Conservation (phyloP, 1,284 basidiomycete species). For the Sanghuangporus weigelae region DNA sequence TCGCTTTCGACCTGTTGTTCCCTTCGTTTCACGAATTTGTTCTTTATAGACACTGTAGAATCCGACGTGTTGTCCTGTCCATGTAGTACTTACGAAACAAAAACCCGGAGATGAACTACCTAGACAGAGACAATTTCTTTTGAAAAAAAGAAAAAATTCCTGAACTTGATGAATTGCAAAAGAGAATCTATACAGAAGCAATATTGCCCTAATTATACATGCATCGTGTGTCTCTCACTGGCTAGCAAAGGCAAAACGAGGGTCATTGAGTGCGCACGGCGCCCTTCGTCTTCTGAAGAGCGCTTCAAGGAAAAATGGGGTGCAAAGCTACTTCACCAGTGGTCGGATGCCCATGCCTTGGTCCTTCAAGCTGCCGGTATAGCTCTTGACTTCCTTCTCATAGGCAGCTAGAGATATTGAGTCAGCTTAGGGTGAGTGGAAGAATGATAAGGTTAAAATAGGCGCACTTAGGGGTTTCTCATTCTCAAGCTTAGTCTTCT, state of each 20-base stretch:
- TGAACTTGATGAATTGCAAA: background rate
- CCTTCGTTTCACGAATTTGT: background rate
- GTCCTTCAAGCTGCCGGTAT: slow-evolving; percentile 35
- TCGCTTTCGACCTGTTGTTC: background rate
- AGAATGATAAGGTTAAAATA: background rate
- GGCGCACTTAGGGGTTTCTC: slow-evolving; percentile 29
- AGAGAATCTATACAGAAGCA: background rate
- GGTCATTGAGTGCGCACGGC: background rate
- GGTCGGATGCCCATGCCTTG: slow-evolving; percentile 35
- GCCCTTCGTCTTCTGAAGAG: slow-evolving; percentile 5
- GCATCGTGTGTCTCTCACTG: background rate
- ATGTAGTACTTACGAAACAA: too few species aligned
- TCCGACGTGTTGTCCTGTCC: too few species aligned
- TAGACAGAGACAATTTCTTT: background rate
- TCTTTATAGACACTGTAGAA: background rate
- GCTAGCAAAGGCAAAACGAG: background rate
- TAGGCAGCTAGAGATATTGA: slow-evolving; percentile 26
- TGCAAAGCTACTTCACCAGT: slow-evolving; percentile 31
- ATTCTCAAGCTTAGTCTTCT: slow-evolving; percentile 34
- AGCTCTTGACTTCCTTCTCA: slow-evolving; percentile 34
- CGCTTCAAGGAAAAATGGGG: background rate
- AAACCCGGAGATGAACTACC: background rate
- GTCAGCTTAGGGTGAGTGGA: background rate
- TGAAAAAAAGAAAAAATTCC: background rate
- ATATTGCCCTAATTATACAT: background rate